Evolutionary conservation across 345 rosid species (phyloP), one percentile per base, ranked within the genome.

Genomic region (Raphanus raphanistrum): DNA sequence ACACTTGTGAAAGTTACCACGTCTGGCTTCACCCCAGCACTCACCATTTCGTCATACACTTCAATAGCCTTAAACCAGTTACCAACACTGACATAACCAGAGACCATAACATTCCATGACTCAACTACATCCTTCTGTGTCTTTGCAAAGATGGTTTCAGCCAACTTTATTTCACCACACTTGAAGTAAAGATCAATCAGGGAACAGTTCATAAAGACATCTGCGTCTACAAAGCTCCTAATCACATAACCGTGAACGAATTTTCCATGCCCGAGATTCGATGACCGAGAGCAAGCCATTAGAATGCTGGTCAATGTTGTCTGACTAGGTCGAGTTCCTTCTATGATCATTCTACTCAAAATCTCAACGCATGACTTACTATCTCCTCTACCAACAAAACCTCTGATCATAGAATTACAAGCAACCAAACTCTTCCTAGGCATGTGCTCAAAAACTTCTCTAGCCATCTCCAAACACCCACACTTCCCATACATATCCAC

Each of bases 401-500:
- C 86, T 5, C 82, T 77, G 26, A 88, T 90, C 89, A 89, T 71
- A 4, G 92, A 84, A 81, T 88, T 88, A 91, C 94, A 90, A 70
- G 92, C 82, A 74, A 88, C 81, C 63, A 86, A 84, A 70, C 82
- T 78, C 81, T 86, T 88, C 63, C 60, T 76, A 0, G 81, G 48
- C 52, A 83, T 88, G 60, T 70, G 73, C 68, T 88, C 86, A 2
- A 90, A 90, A 78, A 87, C 80, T 63, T 72, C 87, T 70, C 63
- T 77, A 54, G 92, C 94, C 80, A 74, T 83, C 80, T 85, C 90
- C 76, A 90, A 63, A 71, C 83, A 82, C 60, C 84, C 87, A 70
- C 92, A 92, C 79, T 83, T 88, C 43, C 87, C 91, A 69, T 90
- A 86, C 92, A 92, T 82, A 64, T 87, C 93, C 16, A 90, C 87